Evolutionary conservation across 2,329 filamentous ascomycete species (phyloP).

Genomic region (Ophiostoma sp.): DNA sequence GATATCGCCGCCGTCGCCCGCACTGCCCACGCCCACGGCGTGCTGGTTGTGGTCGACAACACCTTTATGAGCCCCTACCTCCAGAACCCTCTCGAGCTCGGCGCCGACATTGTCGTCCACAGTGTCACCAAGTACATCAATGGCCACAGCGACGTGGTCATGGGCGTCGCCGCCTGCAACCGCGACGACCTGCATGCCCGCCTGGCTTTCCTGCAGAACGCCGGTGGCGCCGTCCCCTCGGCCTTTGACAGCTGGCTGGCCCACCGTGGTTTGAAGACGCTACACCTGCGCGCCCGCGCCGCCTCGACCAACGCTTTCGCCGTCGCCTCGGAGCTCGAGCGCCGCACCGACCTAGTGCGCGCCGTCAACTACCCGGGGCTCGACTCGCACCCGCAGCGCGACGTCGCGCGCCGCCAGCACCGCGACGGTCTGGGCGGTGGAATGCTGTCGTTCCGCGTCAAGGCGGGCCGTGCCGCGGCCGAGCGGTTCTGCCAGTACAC

Average conservation of each 20-base stretch:
- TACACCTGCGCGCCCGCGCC: constrained; percentile 87
- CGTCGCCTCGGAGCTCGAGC: constrained; percentile 74
- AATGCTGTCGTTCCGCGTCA: constrained; percentile 95
- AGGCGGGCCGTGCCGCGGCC: constrained; percentile 80
- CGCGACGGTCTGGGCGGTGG: constrained; percentile 91
- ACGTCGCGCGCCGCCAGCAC: constrained; percentile 86
- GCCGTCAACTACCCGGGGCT: constrained; percentile 95
- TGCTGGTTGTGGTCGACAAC: constrained; percentile 98
- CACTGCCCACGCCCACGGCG: constrained; percentile 81
- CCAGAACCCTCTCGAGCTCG: constrained; percentile 92
- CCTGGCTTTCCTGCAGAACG: constrained; percentile 91
- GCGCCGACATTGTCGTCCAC: constrained; percentile 95
- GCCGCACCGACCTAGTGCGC: constrained; percentile 72
- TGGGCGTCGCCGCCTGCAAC: constrained; percentile 97
- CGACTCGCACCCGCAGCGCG: constrained; percentile 80
- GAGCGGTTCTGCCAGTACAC: constrained; percentile 90
- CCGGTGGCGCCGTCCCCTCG: constrained; percentile 91
- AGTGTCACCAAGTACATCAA: constrained; percentile 99
- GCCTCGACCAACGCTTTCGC: constrained; percentile 77
- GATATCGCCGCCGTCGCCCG: constrained; percentile 85
- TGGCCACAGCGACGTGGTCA: constrained; percentile 93
- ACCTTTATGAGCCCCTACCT: constrained; percentile 96
- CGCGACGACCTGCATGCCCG: constrained; percentile 73
- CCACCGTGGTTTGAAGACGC: constrained; percentile 92
- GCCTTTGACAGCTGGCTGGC: constrained; percentile 98